Conservation (phyloP, 371 early-diverging fungal species). For the Mucor lusitanicus region DNA sequence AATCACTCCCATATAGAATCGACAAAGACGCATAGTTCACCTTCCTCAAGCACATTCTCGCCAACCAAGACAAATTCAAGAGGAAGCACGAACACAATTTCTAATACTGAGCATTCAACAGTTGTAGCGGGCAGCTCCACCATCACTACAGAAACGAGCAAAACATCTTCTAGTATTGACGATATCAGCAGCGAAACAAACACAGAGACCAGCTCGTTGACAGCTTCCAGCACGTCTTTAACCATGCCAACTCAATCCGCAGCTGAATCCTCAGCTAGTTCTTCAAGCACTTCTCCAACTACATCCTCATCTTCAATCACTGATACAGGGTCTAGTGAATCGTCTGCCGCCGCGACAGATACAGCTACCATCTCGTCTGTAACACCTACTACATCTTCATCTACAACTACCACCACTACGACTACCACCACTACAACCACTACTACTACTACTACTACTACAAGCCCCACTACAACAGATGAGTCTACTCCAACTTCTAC, state of each 20-base stretch:
- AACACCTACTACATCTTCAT: background rate
- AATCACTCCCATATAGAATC: background rate
- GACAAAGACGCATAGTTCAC: background rate
- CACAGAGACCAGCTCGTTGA: background rate
- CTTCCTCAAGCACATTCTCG: background rate
- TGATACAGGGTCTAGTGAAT: background rate
- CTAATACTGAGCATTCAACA: background rate
- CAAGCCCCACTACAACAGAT: background rate
- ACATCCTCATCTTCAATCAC: background rate
- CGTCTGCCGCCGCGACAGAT: background rate
- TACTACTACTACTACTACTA: background rate
- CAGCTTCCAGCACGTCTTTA: background rate
- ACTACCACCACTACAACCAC: background rate
- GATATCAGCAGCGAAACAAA: background rate
- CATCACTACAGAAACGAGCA: background rate
- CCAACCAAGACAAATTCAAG: background rate
- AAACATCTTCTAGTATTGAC: background rate
- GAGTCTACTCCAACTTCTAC: background rate
- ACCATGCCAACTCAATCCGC: background rate
- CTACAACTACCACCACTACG: background rate
- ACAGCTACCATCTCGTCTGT: background rate
- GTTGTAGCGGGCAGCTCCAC: background rate
- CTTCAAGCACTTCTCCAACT: background rate
- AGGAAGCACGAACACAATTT: background rate
- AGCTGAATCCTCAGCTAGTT: too few species aligned